phyloP scores from a whole-genome alignment of 208 protist genomes.

The Porcisia deanei region DNA sequence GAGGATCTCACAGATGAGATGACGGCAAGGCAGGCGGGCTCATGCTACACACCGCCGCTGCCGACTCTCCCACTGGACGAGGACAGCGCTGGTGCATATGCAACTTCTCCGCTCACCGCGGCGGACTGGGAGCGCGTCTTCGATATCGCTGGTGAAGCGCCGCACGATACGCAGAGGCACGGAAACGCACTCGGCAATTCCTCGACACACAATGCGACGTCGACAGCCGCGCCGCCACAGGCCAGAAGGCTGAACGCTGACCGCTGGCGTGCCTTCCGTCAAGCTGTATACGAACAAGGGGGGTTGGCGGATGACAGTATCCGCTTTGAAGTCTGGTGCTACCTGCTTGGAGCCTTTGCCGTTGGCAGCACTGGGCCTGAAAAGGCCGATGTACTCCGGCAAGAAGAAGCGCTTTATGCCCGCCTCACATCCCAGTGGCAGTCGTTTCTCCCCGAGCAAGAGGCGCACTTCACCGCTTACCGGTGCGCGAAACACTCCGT shows the following conservation, averaged over 20 bases:
- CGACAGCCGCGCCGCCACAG: too few species aligned
- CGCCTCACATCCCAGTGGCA: conserved; percentile 74
- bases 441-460: conserved; percentile 71
- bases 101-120: background rate
- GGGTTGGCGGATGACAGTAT: conserved; percentile 28
- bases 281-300: conserved; percentile 31
- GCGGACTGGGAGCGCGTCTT: conserved; percentile 4
- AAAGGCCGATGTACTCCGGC: conserved; percentile 21
- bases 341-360: conserved; percentile 65
- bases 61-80: conserved; percentile 8
- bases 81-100: background rate
- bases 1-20: conserved; percentile 34
- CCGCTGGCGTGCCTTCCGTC: conserved; percentile 26
- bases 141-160: background rate
- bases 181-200: background rate
- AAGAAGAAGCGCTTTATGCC: conserved; percentile 56
- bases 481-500: conserved; percentile 57
- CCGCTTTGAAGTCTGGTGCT: conserved; percentile 79
- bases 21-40: conserved; percentile 29
- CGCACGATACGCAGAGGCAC: background rate
- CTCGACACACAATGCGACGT: background rate
- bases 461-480: conserved; percentile 60
- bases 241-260: conserved; percentile 9
- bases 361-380: conserved; percentile 36
- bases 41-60: conserved; percentile 25